A percentile compares a stretch with the other conserved stretches of the same genome.
These are phyloP conservation scores for Globisporangium recalcitrans DNA, from an alignment of 352 stramenopile species.

Conservation along the genomic window DNA sequence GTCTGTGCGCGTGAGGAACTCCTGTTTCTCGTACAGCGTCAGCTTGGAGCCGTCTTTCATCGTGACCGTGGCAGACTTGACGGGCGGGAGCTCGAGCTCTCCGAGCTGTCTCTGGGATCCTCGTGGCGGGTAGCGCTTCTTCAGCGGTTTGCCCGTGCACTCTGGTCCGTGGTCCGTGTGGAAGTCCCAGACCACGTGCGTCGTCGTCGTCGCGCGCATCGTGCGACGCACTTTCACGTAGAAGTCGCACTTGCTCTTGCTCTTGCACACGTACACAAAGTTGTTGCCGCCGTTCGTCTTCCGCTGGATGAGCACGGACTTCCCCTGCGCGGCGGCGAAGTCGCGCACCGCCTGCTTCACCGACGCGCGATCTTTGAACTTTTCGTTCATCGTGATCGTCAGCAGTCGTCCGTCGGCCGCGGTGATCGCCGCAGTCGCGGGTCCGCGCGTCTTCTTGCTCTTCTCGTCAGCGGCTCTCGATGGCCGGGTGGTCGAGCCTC, in stretches of 20 bases:
- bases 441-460: background rate
- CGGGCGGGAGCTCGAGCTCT: background rate
- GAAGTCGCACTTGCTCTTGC: conserved; percentile 33
- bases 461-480: background rate
- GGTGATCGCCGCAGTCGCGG: background rate
- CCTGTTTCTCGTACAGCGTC: conserved; percentile 29
- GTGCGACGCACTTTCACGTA: conserved; percentile 37
- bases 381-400: conserved; percentile 20
- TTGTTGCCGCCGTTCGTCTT: conserved; percentile 44
- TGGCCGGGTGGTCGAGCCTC: background rate
- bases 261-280: conserved; percentile 46
- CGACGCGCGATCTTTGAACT: conserved; percentile 28
- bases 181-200: no score
- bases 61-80: conserved; percentile 5
- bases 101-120: background rate
- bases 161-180: conserved; percentile 23
- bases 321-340: conserved; percentile 35
- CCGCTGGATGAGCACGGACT: conserved; percentile 30
- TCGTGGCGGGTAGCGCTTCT: background rate
- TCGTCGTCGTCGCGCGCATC: no score
- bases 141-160: conserved; percentile 26
- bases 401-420: background rate
- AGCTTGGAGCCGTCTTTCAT: conserved; percentile 24
- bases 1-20: conserved; percentile 29
- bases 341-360: conserved; percentile 39